phyloP scores from a whole-genome alignment of 768 basidiomycete species.

The Hygrocybe punicea region DNA sequence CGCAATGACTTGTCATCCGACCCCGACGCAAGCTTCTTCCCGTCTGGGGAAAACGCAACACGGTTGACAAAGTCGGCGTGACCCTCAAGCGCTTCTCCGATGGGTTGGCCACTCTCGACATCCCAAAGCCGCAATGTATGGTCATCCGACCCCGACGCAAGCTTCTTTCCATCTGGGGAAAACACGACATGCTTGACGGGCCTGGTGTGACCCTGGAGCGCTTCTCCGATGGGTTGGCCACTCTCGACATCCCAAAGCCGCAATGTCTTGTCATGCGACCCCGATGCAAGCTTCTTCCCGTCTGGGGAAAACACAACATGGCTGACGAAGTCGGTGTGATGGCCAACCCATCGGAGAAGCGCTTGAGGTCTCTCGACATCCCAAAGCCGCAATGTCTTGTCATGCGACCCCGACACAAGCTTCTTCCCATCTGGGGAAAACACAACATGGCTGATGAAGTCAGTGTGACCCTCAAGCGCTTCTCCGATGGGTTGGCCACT shows the following conservation, averaged over 20 bases:
- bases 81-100: no score
- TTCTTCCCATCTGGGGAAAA: constrained; percentile 34
- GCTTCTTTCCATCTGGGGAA: constrained; percentile 31
- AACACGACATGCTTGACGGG: constrained; percentile 22
- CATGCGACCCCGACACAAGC: constrained; percentile 20
- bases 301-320: no score
- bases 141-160: constrained; percentile 19
- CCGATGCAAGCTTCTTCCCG: no score
- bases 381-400: neutral
- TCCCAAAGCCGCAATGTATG: neutral
- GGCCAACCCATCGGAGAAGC: no score
- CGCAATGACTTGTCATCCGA: no score
- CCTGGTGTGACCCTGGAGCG: constrained; percentile 12
- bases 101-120: neutral
- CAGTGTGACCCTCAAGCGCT: constrained; percentile 13
- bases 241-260: no score
- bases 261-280: no score
- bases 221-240: constrained; percentile 11
- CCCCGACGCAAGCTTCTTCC: no score
- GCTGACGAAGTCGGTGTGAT: no score
- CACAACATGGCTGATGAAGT: constrained; percentile 15
- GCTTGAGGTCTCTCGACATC: neutral
- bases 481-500: constrained; percentile 9
- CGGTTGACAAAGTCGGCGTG: no score
- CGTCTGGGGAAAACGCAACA: no score